Evolutionary conservation across 352 stramenopile genomes (phyloP).

Genomic region (Phytopythium ostracodes): DNA sequence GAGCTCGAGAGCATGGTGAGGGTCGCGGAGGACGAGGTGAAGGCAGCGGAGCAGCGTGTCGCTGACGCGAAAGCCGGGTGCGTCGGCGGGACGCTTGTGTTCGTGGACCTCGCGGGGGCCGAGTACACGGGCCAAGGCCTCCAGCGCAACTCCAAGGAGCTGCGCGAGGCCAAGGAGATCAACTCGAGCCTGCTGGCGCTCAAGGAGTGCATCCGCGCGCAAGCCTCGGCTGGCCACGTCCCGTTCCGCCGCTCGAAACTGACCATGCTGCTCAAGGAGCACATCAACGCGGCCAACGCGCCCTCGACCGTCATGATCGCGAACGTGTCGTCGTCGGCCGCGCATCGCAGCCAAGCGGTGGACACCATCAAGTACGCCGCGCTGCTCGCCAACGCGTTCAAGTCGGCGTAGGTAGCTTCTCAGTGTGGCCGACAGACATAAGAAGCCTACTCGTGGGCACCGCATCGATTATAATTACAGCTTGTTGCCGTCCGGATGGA

Average conservation of each 20-base stretch:
- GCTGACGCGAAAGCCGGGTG: slow-evolving; percentile 12
- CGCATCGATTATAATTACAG: background rate
- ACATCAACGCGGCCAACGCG: slow-evolving; percentile 20
- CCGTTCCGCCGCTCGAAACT: slow-evolving; percentile 42
- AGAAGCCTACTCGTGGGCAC: too few species aligned
- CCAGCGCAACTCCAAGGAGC: slow-evolving; percentile 14
- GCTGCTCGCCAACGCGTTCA: slow-evolving; percentile 36
- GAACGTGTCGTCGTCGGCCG: slow-evolving; percentile 29
- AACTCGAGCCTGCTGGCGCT: slow-evolving; percentile 45
- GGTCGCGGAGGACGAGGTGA: slow-evolving; percentile 17
- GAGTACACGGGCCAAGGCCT: slow-evolving; percentile 50
- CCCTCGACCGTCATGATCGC: slow-evolving; percentile 39
- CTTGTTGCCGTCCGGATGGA: too few species aligned
- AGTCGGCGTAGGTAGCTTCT: slow-evolving; percentile 2
- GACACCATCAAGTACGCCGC: slow-evolving; percentile 44
- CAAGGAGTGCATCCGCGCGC: slow-evolving; percentile 45
- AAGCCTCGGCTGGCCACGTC: slow-evolving; percentile 15
- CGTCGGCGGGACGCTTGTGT: slow-evolving; percentile 32
- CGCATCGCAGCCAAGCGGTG: slow-evolving; percentile 18
- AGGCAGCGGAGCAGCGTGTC: slow-evolving; percentile 12
- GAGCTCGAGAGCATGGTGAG: slow-evolving; percentile 17
- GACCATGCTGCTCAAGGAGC: slow-evolving; percentile 41
- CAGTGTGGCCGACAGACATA: too few species aligned
- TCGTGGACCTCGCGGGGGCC: slow-evolving; percentile 49
- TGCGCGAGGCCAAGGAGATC: slow-evolving; percentile 29